A percentile compares a stretch with the other conserved stretches of the same genome.
Conservation (phyloP, 2,329 filamentous ascomycete genomes). For the Ploettnerulaceae sp. region DNA sequence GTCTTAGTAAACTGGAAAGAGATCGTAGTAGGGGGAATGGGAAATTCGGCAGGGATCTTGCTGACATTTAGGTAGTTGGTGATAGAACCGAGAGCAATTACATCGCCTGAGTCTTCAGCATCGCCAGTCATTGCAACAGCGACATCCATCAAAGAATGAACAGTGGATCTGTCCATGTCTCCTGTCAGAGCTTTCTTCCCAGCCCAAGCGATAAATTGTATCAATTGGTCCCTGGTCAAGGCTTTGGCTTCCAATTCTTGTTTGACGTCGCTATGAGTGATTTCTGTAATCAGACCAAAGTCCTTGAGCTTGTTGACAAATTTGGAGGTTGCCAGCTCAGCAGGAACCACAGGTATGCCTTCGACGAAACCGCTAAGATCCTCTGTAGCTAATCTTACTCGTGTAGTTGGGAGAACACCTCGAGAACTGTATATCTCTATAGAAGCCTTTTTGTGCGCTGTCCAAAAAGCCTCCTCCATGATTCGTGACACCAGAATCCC, state of each 20-base stretch:
- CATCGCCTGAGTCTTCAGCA: slow-evolving; percentile 55
- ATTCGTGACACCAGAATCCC: slow-evolving; percentile 76
- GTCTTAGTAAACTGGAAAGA: slow-evolving; percentile 77
- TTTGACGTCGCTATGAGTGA: slow-evolving; percentile 82
- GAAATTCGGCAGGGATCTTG: slow-evolving; percentile 75
- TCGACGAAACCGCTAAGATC: slow-evolving; percentile 70
- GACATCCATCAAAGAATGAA: slow-evolving; percentile 69
- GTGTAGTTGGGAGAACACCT: slow-evolving; percentile 78
- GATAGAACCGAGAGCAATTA: slow-evolving; percentile 75
- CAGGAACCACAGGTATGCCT: slow-evolving; percentile 80
- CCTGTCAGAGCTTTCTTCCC: slow-evolving; percentile 65
- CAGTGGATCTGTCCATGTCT: slow-evolving; percentile 65
- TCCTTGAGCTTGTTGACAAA: slow-evolving; percentile 80
- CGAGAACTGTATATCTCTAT: slow-evolving; percentile 87
- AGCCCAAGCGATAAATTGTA: slow-evolving; percentile 81
- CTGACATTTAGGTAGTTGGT: slow-evolving; percentile 69
- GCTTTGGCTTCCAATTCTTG: slow-evolving; percentile 78
- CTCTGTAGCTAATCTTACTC: slow-evolving; percentile 71
- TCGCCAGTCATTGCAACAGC: slow-evolving; percentile 68
- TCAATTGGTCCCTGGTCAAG: slow-evolving; percentile 70
- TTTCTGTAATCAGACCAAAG: slow-evolving; percentile 80
- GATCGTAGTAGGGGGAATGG: slow-evolving; percentile 75
- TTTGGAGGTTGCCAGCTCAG: slow-evolving; percentile 64
- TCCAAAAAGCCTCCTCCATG: slow-evolving; percentile 96
- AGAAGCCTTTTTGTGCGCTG: slow-evolving; percentile 71